phyloP scores from a whole-genome alignment of 2,329 filamentous ascomycete species.

The Penicillium sp. region DNA sequence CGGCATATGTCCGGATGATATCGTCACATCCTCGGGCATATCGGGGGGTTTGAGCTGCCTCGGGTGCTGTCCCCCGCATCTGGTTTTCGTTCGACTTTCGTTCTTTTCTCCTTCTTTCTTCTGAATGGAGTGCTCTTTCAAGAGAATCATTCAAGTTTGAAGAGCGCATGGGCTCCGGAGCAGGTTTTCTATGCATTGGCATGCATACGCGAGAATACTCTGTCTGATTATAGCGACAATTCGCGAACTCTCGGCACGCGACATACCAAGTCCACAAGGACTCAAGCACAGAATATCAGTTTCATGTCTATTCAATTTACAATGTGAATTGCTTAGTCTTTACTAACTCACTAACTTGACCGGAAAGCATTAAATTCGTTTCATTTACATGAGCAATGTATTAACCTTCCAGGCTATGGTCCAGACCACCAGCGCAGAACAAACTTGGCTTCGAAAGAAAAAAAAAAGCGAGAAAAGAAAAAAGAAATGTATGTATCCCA shows the following conservation, averaged over 20 bases:
- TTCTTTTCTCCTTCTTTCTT: background rate
- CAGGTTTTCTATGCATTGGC: background rate
- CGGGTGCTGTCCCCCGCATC: constrained; percentile 3
- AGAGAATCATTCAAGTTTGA: background rate
- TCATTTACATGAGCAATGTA: constrained; percentile 27
- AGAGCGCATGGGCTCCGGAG: background rate
- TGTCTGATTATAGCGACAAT: background rate
- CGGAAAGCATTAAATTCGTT: constrained; percentile 16
- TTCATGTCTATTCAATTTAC: constrained; percentile 7
- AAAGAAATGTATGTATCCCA: constrained; percentile 20
- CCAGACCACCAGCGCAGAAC: constrained; percentile 18
- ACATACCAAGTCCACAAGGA: background rate
- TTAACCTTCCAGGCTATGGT: constrained; percentile 22
- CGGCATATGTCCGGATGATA: background rate
- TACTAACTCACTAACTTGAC: background rate
- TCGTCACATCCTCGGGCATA: background rate
- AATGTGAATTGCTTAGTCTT: background rate
- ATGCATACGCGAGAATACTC: background rate
- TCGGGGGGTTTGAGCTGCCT: background rate
- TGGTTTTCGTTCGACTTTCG: background rate
- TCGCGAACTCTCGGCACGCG: background rate
- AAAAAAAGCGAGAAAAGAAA: constrained; percentile 1
- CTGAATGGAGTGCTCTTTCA: background rate
- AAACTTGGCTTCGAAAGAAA: constrained; percentile 14
- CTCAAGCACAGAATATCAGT: background rate